A percentile compares a stretch with the other conserved stretches of the same genome.
Conservation (phyloP, 2,329 filamentous ascomycete species). For the Colletotrichum falcatum region DNA sequence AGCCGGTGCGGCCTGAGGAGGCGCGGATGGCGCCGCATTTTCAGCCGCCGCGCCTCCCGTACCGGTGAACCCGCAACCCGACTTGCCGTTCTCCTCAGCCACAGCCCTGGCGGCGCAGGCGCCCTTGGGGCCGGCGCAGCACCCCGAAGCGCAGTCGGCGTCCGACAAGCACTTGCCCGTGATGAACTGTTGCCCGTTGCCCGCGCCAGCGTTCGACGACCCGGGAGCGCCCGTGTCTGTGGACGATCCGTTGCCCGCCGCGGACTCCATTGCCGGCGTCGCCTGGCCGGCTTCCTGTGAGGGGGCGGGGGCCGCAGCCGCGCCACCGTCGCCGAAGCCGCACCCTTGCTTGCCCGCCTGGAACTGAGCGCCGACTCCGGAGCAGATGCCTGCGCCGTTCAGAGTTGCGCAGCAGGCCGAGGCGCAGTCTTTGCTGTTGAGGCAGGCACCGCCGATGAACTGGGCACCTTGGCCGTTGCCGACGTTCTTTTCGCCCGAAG, state of each 20-base stretch:
- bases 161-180: constrained; percentile 49
- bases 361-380: constrained; percentile 44
- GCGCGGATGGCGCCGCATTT: not conserved
- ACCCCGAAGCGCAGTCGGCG: constrained; percentile 49
- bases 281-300: constrained; percentile 15
- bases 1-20: constrained; percentile 5
- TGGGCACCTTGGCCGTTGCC: constrained; percentile 46
- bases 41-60: not conserved
- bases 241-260: constrained; percentile 5
- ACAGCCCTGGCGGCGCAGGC: constrained; percentile 51
- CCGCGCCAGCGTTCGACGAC: constrained; percentile 48
- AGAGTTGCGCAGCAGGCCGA: constrained; percentile 44
- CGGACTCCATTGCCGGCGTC: constrained; percentile 12
- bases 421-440: constrained; percentile 47
- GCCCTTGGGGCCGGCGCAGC: constrained; percentile 50
- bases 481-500: constrained; percentile 46
- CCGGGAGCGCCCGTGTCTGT: constrained; percentile 20
- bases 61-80: constrained; percentile 50
- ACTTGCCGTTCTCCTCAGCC: constrained; percentile 49
- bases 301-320: not conserved
- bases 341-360: constrained; percentile 48
- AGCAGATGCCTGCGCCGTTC: constrained; percentile 47
- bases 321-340: constrained; percentile 42
- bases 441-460: constrained; percentile 49
- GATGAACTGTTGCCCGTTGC: constrained; percentile 49